These are phyloP conservation scores for Amaranthus tricolor DNA, from an alignment of 179 eudicot species.

Conservation along the genomic window DNA sequence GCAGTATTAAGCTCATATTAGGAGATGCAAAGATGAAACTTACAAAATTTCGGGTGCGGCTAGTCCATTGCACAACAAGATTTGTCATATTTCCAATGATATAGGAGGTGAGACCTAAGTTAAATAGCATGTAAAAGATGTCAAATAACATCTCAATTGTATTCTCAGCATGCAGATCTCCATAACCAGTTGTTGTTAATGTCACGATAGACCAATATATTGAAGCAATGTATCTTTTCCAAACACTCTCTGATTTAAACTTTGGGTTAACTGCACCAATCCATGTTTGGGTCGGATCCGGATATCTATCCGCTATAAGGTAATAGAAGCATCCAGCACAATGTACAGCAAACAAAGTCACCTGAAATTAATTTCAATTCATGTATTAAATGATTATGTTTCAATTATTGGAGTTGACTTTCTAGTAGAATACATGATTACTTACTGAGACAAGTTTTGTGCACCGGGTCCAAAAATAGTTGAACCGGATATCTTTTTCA, in stretches of 20 bases:
- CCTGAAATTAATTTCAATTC: conserved; percentile 36
- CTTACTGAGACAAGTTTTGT: conserved; percentile 82
- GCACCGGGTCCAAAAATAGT: conserved; percentile 90
- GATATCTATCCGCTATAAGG: conserved; percentile 71
- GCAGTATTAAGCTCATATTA: not conserved
- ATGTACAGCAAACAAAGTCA: conserved; percentile 81
- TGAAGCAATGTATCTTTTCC: conserved; percentile 65
- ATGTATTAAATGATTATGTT: not conserved
- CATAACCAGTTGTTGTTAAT: conserved; percentile 83
- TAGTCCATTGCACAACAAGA: conserved; percentile 88
- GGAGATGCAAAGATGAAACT: conserved; percentile 10
- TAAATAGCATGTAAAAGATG: conserved; percentile 79
- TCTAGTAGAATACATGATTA: not conserved
- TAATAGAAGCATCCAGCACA: conserved; percentile 91
- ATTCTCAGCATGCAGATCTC: conserved; percentile 83
- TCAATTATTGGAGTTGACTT: not conserved
- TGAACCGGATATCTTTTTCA: conserved; percentile 88
- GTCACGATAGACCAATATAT: conserved; percentile 89
- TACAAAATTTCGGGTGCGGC: conserved; percentile 87
- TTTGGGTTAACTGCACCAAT: conserved; percentile 68
- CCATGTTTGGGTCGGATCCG: conserved; percentile 70
- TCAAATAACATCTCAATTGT: conserved; percentile 77
- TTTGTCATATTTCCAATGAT: conserved; percentile 97
- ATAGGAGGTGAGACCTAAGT: conserved; percentile 82
- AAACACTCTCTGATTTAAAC: conserved; percentile 56